Conservation (phyloP, 1,284 basidiomycete genomes). For the Trametes polyzona region DNA sequence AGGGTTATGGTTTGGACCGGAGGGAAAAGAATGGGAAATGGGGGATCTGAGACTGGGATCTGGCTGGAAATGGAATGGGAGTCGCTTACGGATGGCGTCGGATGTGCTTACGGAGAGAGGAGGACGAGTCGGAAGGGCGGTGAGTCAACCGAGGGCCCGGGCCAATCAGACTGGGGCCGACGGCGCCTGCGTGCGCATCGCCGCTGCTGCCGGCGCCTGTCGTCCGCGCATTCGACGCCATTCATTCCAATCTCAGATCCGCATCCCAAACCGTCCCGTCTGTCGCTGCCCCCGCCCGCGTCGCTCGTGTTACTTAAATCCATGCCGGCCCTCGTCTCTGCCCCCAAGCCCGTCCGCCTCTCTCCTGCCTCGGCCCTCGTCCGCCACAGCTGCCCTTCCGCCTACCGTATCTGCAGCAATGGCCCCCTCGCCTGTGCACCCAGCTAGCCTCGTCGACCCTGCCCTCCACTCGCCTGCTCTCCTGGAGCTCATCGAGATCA, state of each 20-base stretch:
- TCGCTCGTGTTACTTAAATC: constrained; percentile 15
- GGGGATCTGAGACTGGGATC: constrained; percentile 11
- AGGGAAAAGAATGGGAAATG: background rate
- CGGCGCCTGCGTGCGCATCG: constrained; percentile 13
- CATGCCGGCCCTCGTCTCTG: constrained; percentile 3
- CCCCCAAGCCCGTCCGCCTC: constrained; percentile 18
- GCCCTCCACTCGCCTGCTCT: constrained; percentile 62
- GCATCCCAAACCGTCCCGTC: background rate
- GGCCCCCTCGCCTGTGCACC: constrained; percentile 48
- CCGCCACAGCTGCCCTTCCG: constrained; percentile 14
- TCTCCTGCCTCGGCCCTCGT: constrained; percentile 8
- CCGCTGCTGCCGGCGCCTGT: constrained; percentile 5
- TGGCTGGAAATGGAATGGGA: constrained; percentile 1
- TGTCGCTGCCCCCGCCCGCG: background rate
- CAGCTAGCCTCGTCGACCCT: constrained; percentile 65
- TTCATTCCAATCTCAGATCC: constrained; percentile 30
- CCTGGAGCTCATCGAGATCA: constrained; percentile 64
- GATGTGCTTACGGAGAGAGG: constrained; percentile 19
- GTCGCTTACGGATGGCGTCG: constrained; percentile 22
- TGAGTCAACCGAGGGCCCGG: constrained; percentile 14
- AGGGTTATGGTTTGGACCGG: constrained; percentile 2
- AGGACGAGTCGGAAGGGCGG: constrained; percentile 11
- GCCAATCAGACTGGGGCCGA: constrained; percentile 17
- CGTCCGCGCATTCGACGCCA: constrained; percentile 9
- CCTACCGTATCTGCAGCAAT: constrained; percentile 5